A percentile compares a stretch with the other conserved stretches of the same genome.
Conservation (phyloP, 768 basidiomycete genomes). For the Russula foetens region DNA sequence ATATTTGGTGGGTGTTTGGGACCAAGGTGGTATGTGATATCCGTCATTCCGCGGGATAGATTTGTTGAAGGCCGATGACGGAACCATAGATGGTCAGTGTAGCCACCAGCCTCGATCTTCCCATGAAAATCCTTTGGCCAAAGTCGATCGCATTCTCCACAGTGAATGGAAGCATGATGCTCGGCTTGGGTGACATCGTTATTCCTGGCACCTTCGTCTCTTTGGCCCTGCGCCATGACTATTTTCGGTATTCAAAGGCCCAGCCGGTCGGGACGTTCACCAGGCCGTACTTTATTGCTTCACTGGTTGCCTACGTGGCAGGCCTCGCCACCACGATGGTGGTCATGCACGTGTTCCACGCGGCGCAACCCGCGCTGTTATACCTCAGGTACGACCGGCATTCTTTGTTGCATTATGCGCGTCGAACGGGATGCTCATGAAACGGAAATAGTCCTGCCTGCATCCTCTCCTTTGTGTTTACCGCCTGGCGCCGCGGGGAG, state of each 20-base stretch:
- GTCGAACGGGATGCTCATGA: not conserved
- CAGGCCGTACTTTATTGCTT: constrained; percentile 71
- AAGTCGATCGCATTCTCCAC: constrained; percentile 48
- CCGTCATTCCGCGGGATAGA: not conserved
- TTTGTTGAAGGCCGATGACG: not conserved
- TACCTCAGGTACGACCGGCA: constrained; percentile 67
- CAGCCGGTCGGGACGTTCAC: constrained; percentile 30
- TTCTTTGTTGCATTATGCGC: too few relatives aligned
- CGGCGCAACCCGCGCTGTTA: constrained; percentile 85
- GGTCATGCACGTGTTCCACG: constrained; percentile 72
- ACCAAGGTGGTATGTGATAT: constrained; percentile 65
- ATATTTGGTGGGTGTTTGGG: constrained; percentile 93
- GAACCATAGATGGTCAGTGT: constrained; percentile 82
- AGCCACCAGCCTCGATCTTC: constrained; percentile 81
- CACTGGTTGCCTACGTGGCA: constrained; percentile 59
- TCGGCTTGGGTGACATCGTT: constrained; percentile 86
- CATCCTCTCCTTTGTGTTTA: constrained; percentile 57
- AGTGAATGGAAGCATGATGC: constrained; percentile 69
- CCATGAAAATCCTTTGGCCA: constrained; percentile 89
- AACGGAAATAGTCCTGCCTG: constrained; percentile 54
- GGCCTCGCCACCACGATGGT: constrained; percentile 72
- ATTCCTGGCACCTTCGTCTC: constrained; percentile 66
- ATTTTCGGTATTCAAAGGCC: constrained; percentile 34
- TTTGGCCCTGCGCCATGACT: constrained; percentile 81
- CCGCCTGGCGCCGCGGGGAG: constrained; percentile 59